These are phyloP conservation scores for Chrysoporthe deuterocubensis DNA, from an alignment of 2,329 filamentous ascomycete genomes.

Conservation along the genomic window DNA sequence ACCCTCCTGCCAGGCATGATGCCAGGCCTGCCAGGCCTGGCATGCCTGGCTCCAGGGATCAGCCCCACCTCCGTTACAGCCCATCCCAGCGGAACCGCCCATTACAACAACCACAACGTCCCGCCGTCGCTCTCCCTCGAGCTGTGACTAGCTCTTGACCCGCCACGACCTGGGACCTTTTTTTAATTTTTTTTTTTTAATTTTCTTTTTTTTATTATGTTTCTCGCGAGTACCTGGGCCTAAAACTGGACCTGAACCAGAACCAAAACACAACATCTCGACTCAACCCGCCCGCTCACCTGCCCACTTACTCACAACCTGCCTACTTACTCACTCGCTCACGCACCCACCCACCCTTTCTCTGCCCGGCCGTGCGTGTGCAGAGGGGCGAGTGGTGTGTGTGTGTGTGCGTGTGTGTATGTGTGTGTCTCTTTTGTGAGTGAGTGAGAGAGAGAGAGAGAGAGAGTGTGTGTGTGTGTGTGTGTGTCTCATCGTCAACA, in stretches of 20 bases:
- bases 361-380: too few relatives aligned
- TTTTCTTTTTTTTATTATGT: too few relatives aligned
- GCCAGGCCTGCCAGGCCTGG: too few relatives aligned
- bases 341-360: not conserved
- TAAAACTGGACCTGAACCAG: not conserved
- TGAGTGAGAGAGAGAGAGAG: too few relatives aligned
- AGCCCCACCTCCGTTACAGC: conserved; percentile 6
- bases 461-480: too few relatives aligned
- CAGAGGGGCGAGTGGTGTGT: too few relatives aligned
- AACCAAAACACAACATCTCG: not conserved
- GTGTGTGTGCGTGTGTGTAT: too few relatives aligned
- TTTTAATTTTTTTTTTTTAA: too few relatives aligned
- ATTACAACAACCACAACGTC: not conserved
- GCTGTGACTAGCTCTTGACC: not conserved
- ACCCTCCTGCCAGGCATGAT: not conserved
- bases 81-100: not conserved
- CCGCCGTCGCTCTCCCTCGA: not conserved
- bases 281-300: not conserved
- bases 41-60: not conserved
- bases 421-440: too few relatives aligned
- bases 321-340: not conserved
- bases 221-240: too few relatives aligned
- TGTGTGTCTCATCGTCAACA: too few relatives aligned
- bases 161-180: not conserved
- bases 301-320: not conserved